A percentile compares a stretch with the other conserved stretches of the same genome.
phyloP scores from a whole-genome alignment of 352 stramenopile species.

The Stramenopiles sp. region DNA sequence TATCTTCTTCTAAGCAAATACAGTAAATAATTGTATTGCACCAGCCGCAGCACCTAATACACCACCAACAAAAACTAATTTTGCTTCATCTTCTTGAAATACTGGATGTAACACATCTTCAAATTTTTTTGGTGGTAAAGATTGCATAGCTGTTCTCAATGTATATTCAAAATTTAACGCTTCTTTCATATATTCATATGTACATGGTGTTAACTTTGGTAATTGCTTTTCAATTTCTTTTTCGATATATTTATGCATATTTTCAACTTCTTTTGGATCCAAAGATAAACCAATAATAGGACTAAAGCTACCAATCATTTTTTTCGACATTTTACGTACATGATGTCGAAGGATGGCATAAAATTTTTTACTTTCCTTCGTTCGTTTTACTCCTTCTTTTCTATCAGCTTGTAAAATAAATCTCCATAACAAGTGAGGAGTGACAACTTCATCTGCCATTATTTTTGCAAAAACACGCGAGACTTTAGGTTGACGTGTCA shows the following conservation, averaged over 20 bases:
- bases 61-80: conserved; percentile 84
- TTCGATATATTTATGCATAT: too few relatives aligned
- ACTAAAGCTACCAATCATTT: too few relatives aligned
- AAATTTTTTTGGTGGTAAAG: conserved; percentile 61
- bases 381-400: too few relatives aligned
- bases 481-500: conserved; percentile 70
- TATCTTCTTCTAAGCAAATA: too few relatives aligned
- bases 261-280: too few relatives aligned
- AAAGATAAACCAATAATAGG: too few relatives aligned
- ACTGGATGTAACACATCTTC: conserved; percentile 86
- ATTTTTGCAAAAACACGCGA: conserved; percentile 59
- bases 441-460: conserved; percentile 53
- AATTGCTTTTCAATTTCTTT: too few relatives aligned
- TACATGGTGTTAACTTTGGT: conserved; percentile 64
- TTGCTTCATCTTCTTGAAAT: conserved; percentile 96
- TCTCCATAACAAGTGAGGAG: conserved; percentile 59
- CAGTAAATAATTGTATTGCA: conserved; percentile 64
- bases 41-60: conserved; percentile 70
- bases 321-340: too few relatives aligned
- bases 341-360: too few relatives aligned
- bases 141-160: conserved; percentile 70
- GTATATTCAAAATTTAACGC: conserved; percentile 70
- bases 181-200: conserved; percentile 55
- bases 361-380: too few relatives aligned
- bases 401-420: conserved; percentile 62